phyloP scores from a whole-genome alignment of 306 rosid species.

The Ormosia semicastrata region DNA sequence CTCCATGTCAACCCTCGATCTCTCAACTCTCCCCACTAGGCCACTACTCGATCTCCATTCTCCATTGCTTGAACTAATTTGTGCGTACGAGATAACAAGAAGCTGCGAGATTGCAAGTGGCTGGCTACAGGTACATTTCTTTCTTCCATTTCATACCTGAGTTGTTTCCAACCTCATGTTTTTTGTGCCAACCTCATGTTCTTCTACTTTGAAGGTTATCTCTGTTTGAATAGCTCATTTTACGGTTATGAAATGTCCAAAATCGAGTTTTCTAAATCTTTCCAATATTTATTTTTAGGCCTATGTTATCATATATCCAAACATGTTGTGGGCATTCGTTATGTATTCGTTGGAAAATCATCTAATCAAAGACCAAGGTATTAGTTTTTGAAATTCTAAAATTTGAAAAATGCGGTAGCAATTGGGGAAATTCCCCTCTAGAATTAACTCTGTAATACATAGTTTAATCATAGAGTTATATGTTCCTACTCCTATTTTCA shows the following conservation, averaged over 20 bases:
- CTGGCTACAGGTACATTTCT: too few species aligned
- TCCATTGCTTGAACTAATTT: too few species aligned
- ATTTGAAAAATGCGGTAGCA: not conserved
- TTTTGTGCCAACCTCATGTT: conserved; percentile 96
- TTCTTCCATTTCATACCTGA: too few species aligned
- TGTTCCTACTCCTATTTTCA: not conserved
- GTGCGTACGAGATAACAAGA: too few species aligned
- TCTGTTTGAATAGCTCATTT: conserved; percentile 25
- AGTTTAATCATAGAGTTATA: not conserved
- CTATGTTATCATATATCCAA: conserved; percentile 94
- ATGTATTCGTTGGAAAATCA: conserved; percentile 91
- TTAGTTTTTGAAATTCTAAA: not conserved
- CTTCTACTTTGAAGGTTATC: conserved; percentile 96
- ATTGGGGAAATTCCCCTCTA: not conserved
- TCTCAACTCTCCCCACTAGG: too few species aligned
- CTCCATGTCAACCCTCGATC: too few species aligned
- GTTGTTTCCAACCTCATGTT: too few species aligned
- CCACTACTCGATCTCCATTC: too few species aligned
- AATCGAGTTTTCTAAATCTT: conserved; percentile 11
- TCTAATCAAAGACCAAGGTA: conserved; percentile 99
- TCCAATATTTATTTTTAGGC: conserved; percentile 49
- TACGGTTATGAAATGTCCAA: not conserved
- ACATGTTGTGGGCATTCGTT: conserved; percentile 87
- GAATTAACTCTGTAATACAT: not conserved
- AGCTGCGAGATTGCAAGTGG: too few species aligned